Evolutionary conservation across 441 rosid genomes (phyloP), one percentile per base, ranked within the genome.

Genomic region (Erysimum cheiri): DNA sequence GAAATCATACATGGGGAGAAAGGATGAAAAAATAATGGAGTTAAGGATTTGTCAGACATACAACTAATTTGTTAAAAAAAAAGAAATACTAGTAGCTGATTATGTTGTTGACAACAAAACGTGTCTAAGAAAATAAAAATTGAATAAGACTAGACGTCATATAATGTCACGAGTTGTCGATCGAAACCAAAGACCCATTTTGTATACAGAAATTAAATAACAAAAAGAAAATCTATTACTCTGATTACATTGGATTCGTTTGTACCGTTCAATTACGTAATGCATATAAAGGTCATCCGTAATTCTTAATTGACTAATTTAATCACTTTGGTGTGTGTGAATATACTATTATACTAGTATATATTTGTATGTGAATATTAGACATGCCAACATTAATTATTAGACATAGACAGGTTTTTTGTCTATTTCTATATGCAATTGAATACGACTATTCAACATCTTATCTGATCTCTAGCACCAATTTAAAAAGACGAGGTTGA

Each of bases 371-470:
- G 24, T 22, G 40, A 26, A 8, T 3, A 3, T 24, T 37, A 24
- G 8, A 40, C 4, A 40, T 40, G 22, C 6, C 31, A 7, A 46
- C 54, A 48, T 13, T 48, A 13, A 33, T 14, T 28, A 5, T 47
- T 17, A 19, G 29, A 15, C 5, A 17, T 2, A 5, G 31, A 22
- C 46, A 19, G 10, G 35, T 4, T 64, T 15, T 28, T 44, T n/a
- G 46, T 52, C 29, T 52, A 4, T 35, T 22, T 52, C 29, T 15
- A 7, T 3, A 8, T 46, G 6, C 2, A 46, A 8, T 46, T 31
- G 54, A 57, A 65, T n/a, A n/a, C n/a, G n/a, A n/a, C n/a, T 73
- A 60, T 60, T 59, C 57, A 73, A 66, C 55, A 67, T 44, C 72
- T 73, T 67, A 67, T 74, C 77, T 28, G 2, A 36, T 60, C 3